Evolutionary conservation across 2,329 filamentous ascomycete species (phyloP), one percentile per base, ranked within the genome.

Genomic region (Blastomyces percursus): DNA sequence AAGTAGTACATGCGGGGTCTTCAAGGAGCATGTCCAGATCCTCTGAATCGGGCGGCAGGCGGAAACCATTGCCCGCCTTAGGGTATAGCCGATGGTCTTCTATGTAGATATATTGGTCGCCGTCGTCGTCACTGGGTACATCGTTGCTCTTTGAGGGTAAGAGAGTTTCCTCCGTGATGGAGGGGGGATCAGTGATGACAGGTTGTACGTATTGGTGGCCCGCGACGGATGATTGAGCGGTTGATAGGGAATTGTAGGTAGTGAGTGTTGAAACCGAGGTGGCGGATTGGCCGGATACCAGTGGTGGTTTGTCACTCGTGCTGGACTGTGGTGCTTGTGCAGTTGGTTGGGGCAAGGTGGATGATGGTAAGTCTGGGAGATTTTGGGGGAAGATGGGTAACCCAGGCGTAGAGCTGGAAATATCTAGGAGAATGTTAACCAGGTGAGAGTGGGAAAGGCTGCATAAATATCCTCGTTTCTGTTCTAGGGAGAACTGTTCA

Each of bases 381-480:
- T 72, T 76, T 66, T 65, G 67, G 55, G 80, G 81, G 69, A 89
- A 91, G 60, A 91, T 77, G 5, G 86, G 83, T 6, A 91, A 76
- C 61, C 85, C 81, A 2, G 88, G 86, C 64, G 88, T 80, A 1
- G 83, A 73, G 56, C 82, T 81, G 35, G 83, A 83, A 63, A 85
- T 80, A 65, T 82, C 81, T 63, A 89, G 78, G 44, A 91, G 77
- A 35, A 91, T 79, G 61, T 82, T 82, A 56, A 90, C 82, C 0
- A 92, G 78, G 48, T 85, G 79, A 11, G 79, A 74, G 66, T 84
- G 82, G 1, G 87, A 77, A 38, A 90, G 78, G 14, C 79, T 79
- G 0, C 80, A 80, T 61, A 91, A 78, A 70, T 89, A 90, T 40
- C 79, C 76, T 50, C 82, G 81, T 78, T 84, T 86, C 79, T 89